These are phyloP conservation scores for Triticum monococcum DNA, from an alignment of 176 grass and related monocot genomes.

Conservation along the genomic window DNA sequence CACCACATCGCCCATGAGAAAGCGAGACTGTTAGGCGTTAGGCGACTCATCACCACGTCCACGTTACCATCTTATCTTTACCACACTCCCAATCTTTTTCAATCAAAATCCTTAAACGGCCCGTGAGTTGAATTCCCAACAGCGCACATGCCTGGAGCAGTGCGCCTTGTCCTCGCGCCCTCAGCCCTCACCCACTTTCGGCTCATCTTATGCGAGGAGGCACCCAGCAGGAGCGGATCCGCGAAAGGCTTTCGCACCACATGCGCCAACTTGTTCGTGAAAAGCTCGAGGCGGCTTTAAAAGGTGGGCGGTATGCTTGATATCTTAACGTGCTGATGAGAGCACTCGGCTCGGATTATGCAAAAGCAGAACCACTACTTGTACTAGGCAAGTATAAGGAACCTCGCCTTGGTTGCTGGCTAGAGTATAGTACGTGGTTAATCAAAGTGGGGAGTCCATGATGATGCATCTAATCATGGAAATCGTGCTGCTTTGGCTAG, in stretches of 20 bases:
- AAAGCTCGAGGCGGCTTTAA: not conserved
- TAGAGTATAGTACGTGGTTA: not conserved
- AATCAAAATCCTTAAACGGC: too few species aligned
- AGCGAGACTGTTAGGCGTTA: too few species aligned
- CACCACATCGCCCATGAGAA: too few species aligned
- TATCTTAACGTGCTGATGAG: not conserved
- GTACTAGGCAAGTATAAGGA: not conserved
- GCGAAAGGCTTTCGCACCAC: not conserved
- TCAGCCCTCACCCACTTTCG: not conserved
- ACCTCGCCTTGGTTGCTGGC: not conserved
- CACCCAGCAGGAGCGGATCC: not conserved
- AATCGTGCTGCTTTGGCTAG: not conserved
- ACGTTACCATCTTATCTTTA: not conserved
- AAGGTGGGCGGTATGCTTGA: not conserved
- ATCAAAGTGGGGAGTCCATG: not conserved
- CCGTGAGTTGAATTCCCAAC: too few species aligned
- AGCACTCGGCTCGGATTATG: not conserved
- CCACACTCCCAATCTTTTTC: too few species aligned
- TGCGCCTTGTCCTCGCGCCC: too few species aligned
- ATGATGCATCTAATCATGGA: not conserved
- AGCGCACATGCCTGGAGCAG: too few species aligned
- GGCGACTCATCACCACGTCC: not conserved
- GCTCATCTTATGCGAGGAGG: not conserved
- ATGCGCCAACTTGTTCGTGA: not conserved
- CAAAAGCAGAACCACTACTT: not conserved